Evolutionary conservation across 768 basidiomycete species (phyloP), one percentile per base, ranked within the genome.

Genomic region (Rubroboletus satanas): DNA sequence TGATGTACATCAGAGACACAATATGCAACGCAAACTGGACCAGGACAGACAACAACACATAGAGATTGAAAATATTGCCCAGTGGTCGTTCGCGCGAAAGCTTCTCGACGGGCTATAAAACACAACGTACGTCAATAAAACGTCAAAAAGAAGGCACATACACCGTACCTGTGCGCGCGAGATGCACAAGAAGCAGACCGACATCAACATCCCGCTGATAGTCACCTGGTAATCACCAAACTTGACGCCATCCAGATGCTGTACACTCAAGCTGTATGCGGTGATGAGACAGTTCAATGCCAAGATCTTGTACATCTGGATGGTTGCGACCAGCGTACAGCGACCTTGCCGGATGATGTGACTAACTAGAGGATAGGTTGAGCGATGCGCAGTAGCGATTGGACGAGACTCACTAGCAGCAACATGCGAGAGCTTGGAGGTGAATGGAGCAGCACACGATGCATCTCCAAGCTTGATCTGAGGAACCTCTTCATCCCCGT

Each of bases 391-490:
- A 7, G 18, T 11, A 4, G 11, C 23, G 28, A 26, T 6, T 0
- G 21, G 36, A 23, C 26, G 9, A 32, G 8, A 82, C 93, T 63
- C 65, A 97, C 95, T 92, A 32, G 97, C 94, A 61, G 90, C 83
- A 48, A 99, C 97, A 68, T 99, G 96, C n/a, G 90, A 89, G 51
- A 99, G 74, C 71, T 99, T 99, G 10, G 95, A 98, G 0, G 97
- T 98, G 76, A 99, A 99, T 0, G 97, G 97, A 2, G 97, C 97
- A 7, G 97, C 97, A 66, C 95, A 98, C 2, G 94, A 98, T 0
- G 97, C 97, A 66, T 98, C 97, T n/a, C 97, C 97, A 29, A 98
- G 85, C 73, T 98, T 99, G 72, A 99, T 99, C 75, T 97, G 93
- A 12, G 97, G 97, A 0, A 94, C 86, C 32, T 98, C 95, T 17